phyloP scores from a whole-genome alignment of 495 filamentous ascomycete species.

The Xylaria intraflava region DNA sequence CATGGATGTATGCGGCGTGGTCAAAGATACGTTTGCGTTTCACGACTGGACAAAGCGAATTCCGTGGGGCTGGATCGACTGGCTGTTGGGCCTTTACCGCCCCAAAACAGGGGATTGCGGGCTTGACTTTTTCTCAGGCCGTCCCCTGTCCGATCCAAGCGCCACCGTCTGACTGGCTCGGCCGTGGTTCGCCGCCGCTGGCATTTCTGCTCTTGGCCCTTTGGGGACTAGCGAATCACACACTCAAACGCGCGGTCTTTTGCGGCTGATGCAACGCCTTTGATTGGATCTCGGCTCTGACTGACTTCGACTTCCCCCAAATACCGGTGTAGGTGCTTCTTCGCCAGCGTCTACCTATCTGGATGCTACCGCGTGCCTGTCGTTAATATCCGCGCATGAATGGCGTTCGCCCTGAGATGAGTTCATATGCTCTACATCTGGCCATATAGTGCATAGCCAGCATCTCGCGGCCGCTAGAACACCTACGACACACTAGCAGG shows the following conservation, averaged over 20 bases:
- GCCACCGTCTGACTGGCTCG: neutral
- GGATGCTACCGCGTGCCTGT: too few relatives aligned
- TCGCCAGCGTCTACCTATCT: neutral
- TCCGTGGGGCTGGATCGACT: neutral
- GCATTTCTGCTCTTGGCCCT: too few relatives aligned
- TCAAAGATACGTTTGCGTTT: too few relatives aligned
- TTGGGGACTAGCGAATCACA: too few relatives aligned
- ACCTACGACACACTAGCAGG: neutral
- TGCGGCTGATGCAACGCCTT: neutral
- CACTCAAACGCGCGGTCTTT: neutral
- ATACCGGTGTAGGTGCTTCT: too few relatives aligned
- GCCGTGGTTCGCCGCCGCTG: neutral
- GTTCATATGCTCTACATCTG: neutral
- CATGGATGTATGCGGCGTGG: too few relatives aligned
- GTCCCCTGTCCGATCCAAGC: constrained; percentile 3
- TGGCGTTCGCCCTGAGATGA: too few relatives aligned
- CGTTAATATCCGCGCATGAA: too few relatives aligned
- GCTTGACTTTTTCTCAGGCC: neutral
- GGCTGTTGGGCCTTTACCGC: neutral
- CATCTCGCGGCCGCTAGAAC: too few relatives aligned
- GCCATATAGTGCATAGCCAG: too few relatives aligned
- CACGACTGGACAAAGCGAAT: neutral
- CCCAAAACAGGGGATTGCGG: neutral
- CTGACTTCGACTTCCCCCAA: neutral
- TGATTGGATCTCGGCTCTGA: constrained; percentile 8